phyloP scores from a whole-genome alignment of 805 yeast genomes.

The Candida maesae region DNA sequence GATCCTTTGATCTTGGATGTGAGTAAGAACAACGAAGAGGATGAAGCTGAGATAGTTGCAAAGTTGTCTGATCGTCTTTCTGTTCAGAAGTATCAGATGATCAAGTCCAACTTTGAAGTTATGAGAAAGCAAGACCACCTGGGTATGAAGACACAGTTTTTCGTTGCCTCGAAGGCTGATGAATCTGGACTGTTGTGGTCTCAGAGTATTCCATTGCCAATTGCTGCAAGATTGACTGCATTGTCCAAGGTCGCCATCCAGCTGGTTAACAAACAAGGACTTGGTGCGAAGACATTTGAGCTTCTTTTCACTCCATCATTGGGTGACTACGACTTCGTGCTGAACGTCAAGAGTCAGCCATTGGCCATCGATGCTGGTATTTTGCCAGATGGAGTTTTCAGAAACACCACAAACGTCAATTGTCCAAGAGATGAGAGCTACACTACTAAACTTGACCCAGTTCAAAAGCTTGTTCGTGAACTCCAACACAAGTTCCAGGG shows the following conservation, averaged over 20 bases:
- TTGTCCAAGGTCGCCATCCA: conserved; percentile 72
- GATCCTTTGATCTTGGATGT: conserved; percentile 79
- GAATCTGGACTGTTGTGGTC: conserved; percentile 87
- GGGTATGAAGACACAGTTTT: conserved; percentile 72
- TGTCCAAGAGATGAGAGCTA: neutral
- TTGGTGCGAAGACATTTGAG: conserved; percentile 40
- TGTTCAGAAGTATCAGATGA: conserved; percentile 54
- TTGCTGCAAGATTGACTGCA: conserved; percentile 85
- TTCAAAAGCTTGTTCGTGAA: conserved; percentile 55
- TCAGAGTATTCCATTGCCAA: conserved; percentile 58
- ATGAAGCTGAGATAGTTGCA: conserved; percentile 35
- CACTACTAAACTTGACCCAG: conserved; percentile 52
- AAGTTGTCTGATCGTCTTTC: conserved; percentile 60
- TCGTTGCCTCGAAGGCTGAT: conserved; percentile 80
- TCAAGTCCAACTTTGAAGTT: conserved; percentile 61
- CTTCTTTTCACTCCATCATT: conserved; percentile 76
- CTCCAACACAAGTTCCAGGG: conserved; percentile 61
- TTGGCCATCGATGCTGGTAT: conserved; percentile 53
- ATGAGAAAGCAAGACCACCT: conserved; percentile 78
- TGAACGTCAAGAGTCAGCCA: conserved; percentile 48
- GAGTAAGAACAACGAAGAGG: conserved; percentile 44
- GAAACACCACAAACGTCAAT: neutral
- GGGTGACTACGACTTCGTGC: conserved; percentile 78
- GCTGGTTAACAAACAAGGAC: conserved; percentile 45
- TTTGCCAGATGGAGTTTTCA: conserved; percentile 23